Evolutionary conservation across 495 filamentous ascomycete genomes (phyloP), one percentile per base, ranked within the genome.

Genomic region (Letharia columbiana): DNA sequence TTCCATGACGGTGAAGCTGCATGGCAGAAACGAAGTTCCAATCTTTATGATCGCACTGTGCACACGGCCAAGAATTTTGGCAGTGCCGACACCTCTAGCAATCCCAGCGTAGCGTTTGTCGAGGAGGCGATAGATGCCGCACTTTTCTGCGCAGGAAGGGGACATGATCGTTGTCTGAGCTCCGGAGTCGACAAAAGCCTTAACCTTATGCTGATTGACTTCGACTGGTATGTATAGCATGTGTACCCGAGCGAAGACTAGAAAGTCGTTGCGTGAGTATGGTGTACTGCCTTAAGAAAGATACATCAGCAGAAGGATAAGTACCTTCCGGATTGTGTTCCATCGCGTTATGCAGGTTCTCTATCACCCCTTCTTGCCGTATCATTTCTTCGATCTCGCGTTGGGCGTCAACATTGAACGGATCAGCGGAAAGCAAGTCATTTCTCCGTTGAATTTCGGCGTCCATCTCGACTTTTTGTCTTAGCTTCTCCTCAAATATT

Each of bases 91-190:
- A 57, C 94, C 94, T 64, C 89, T 86, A 17, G 94, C 94, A 60
- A 96, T 89, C 69, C 94, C 94, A 47, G 89, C 86, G 74, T 91
- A 98, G 52, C 94, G 88, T 66, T 83, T 86, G 76, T 99, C 95
- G 35, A 98, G 87, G n/a, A 98, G 85, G 23, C 94, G 90, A 90
- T 96, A 96, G 76, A 99, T 96, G 72, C 91, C 91, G 73, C 95
- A 98, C 40, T 85, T 81, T 70, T 92, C 88, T 12, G 94, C 95
- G 73, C 91, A 96, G 45, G 85, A 80, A 8, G 94, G 95, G 9
- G 92, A 97, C 94, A 99, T 98, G 78, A 99, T 96, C 23, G 94
- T 99, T 20, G 94, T 89, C 78, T 99, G 95, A 28, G 94, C 94
- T 59, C 94, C 94, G 31, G 94, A 97, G 76, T 99, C 94, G 69